phyloP scores from a whole-genome alignment of 2,329 filamentous ascomycete genomes.

The Coleophoma eucalyptorum region DNA sequence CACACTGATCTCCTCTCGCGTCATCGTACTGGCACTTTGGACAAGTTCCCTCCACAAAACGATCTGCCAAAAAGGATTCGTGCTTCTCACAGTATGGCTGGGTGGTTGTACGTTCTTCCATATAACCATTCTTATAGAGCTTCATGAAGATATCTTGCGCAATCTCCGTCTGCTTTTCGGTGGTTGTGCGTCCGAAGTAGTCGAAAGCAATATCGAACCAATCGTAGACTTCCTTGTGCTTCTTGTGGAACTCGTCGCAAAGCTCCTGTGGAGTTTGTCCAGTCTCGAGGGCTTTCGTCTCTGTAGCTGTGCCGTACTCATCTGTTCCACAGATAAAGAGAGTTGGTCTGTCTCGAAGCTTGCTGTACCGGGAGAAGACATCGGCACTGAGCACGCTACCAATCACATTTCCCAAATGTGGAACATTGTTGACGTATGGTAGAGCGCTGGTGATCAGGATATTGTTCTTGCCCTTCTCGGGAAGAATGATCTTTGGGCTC shows the following conservation, averaged over 20 bases:
- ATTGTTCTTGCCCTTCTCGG: slow-evolving; percentile 74
- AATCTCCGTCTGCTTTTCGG: slow-evolving; percentile 83
- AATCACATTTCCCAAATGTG: slow-evolving; percentile 86
- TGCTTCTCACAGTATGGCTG: slow-evolving; percentile 89
- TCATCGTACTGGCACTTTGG: slow-evolving; percentile 69
- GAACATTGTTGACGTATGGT: slow-evolving; percentile 76
- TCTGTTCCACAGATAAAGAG: slow-evolving; percentile 87
- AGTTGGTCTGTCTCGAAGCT: slow-evolving; percentile 73
- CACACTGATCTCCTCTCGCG: slow-evolving; percentile 71
- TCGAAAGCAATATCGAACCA: slow-evolving; percentile 97
- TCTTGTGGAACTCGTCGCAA: slow-evolving; percentile 87
- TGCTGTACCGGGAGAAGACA: slow-evolving; percentile 79
- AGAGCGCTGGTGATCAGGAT: slow-evolving; percentile 89
- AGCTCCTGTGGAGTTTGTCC: slow-evolving; percentile 77
- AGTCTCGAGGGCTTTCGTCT: slow-evolving; percentile 92
- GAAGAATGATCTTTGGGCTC: slow-evolving; percentile 45
- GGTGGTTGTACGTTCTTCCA: slow-evolving; percentile 81
- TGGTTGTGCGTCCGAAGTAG: slow-evolving; percentile 91
- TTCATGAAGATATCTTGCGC: slow-evolving; percentile 87
- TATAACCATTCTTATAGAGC: slow-evolving; percentile 82
- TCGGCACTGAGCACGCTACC: slow-evolving; percentile 86
- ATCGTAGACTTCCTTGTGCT: slow-evolving; percentile 88
- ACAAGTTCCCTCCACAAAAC: slow-evolving; percentile 79
- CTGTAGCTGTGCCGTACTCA: slow-evolving; percentile 94
- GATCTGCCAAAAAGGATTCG: slow-evolving; percentile 75